Evolutionary conservation across 2,329 filamentous ascomycete species (phyloP), one percentile per base, ranked within the genome.

Genomic region (Calonectria multiphialidica): DNA sequence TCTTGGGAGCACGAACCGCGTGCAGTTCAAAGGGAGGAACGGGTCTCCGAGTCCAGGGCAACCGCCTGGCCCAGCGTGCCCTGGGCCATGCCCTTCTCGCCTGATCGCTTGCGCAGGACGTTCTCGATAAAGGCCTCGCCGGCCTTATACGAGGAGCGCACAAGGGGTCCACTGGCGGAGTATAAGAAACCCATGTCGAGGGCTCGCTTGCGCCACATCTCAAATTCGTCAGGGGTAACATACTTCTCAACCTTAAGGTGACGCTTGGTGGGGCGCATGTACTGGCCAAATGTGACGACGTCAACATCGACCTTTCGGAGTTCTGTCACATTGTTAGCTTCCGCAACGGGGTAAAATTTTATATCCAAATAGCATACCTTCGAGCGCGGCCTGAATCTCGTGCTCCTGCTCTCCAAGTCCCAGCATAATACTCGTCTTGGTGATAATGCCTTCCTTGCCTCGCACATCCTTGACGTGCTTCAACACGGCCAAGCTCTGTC

Each of bases 41-140:
- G 74, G 35, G 71, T 74, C 67, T 81, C 79, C 1, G 80, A 81
- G 64, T 85, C 85, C 21, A 86, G 71, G 1, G 83, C 83, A n/a
- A 85, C 82, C 0, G 86, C 80, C 74, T 86, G 81, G n/a, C 81
- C 81, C 2, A 88, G 77, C 35, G 74, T 80, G 47, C 81, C 79
- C 30, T 81, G 78, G 1, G 83, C 75, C 66, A 81, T 77, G 33
- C 76, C 78, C 75, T 84, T 87, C 74, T 85, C 84, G 23, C 86
- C 87, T 0, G 87, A 89, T 63, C 95, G 89, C 90, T 98, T 98
- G 85, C 95, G 94, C 72, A 99, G 86, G 23, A 99, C 96, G 79
- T 99, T 99, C 88, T 99, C 97, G 78, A 99, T 99, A 82, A 99
- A 99, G 1, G 95, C 95, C 87, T 99, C 97, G 44, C 97, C 97